A percentile compares a stretch with the other conserved stretches of the same genome.
Evolutionary conservation across 2,329 filamentous ascomycete genomes (phyloP).

Genomic region (Nemania sp.): DNA sequence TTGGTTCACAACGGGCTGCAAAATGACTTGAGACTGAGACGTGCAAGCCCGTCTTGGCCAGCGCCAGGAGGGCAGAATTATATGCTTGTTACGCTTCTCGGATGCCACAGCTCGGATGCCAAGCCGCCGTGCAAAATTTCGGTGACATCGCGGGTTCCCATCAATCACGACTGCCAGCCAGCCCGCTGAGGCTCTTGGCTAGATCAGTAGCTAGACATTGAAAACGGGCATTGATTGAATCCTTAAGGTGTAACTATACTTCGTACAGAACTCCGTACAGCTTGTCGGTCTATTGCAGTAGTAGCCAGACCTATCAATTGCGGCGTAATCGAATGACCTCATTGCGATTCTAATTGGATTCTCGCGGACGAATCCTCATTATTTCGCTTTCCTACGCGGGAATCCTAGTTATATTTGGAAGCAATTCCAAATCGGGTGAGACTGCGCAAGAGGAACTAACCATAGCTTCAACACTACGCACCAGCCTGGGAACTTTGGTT

Average conservation of each 20-base stretch:
- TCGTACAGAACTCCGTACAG: no score
- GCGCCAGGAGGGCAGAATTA: neutral
- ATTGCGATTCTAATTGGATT: neutral
- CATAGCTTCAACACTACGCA: no score
- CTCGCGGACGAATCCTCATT: neutral
- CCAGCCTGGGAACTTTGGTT: neutral
- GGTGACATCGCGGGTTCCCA: constrained; percentile 4
- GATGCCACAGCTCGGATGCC: constrained; percentile 12
- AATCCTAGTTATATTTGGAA: constrained; percentile 25
- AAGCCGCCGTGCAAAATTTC: constrained; percentile 14
- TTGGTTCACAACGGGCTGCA: neutral
- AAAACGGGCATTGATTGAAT: neutral
- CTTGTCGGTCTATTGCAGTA: neutral
- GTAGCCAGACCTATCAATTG: neutral
- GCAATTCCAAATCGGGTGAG: constrained; percentile 14
- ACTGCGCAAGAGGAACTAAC: no score
- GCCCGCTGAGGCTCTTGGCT: constrained; percentile 11
- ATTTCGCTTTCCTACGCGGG: neutral
- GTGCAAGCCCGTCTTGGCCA: constrained; percentile 3
- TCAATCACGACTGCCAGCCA: constrained; percentile 9
- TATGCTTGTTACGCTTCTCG: neutral
- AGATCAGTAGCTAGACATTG: constrained; percentile 5
- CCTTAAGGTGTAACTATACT: no score
- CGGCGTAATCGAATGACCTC: neutral
- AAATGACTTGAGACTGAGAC: neutral